phyloP scores from a whole-genome alignment of 1,139 yeast genomes.

The Magnusiomyces magnusii region DNA sequence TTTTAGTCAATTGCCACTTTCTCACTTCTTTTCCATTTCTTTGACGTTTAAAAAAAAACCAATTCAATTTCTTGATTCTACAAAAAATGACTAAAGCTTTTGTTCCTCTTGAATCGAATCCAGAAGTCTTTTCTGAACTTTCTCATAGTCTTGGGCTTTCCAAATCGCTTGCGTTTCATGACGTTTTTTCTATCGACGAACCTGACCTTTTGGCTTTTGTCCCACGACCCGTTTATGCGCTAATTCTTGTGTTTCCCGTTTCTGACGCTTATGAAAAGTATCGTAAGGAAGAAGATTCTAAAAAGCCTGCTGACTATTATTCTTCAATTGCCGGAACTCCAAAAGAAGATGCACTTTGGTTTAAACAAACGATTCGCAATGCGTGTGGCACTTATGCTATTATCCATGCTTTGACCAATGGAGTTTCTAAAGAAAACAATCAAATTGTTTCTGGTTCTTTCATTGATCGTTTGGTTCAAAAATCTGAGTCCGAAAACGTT shows the following conservation, averaged over 20 bases:
- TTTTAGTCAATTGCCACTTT: no score
- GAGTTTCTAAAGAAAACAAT: slow-evolving; percentile 32
- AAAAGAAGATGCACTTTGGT: slow-evolving; percentile 46
- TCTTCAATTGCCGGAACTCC: slow-evolving; percentile 26
- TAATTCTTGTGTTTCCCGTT: slow-evolving; percentile 75
- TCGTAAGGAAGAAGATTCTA: slow-evolving; percentile 35
- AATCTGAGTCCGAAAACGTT: slow-evolving; percentile 25
- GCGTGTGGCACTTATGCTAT: slow-evolving; percentile 94
- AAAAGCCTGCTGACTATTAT: slow-evolving; percentile 20
- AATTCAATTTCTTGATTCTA: no score
- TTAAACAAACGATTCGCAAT: slow-evolving; percentile 74
- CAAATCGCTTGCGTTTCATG: slow-evolving; percentile 57
- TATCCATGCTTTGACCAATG: slow-evolving; percentile 64
- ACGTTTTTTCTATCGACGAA: slow-evolving; percentile 77
- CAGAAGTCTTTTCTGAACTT: slow-evolving; percentile 69
- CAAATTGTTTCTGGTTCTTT: slow-evolving; percentile 27
- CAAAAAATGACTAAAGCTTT: slow-evolving; percentile 29
- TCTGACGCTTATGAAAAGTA: slow-evolving; percentile 52
- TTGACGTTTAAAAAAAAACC: no score
- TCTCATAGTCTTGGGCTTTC: slow-evolving; percentile 62
- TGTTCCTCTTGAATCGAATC: slow-evolving; percentile 87
- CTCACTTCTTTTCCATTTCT: no score
- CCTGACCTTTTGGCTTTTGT: slow-evolving; percentile 68
- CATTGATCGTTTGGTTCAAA: slow-evolving; percentile 31
- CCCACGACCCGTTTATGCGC: slow-evolving; percentile 73